Base-by-base conservation (phyloP, 495 filamentous ascomycete genomes). In the Aspergillus funiculosus region DNA sequence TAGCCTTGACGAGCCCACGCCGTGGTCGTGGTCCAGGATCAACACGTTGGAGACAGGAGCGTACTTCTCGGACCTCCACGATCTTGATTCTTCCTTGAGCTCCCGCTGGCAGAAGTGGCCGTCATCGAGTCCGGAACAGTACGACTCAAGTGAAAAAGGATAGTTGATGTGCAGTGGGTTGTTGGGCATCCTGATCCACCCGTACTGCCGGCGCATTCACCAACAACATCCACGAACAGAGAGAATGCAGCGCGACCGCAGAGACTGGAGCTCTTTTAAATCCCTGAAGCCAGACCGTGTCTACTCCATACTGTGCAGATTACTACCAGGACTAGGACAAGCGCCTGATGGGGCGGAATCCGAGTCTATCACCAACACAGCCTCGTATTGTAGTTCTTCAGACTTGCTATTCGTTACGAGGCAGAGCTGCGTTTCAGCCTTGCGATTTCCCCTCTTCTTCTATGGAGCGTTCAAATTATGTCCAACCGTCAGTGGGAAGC, bases 41-140 rank as follows among this genome's bases (percentile, higher is more conserved):
- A 19, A 13, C 0, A 47, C 26, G 19, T 21, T 47, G 8, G 44
- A 47, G 10, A 13, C 26, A 6, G 44, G 35, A 10, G 44, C 25
- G 26, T 47, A 47, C 37, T 47, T 47, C 18, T 47, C 44, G 5
- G 35, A 39, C 18, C 44, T 14, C 44, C 44, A 47, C 18, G 35
- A 47, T 10, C 25, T 21, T 0, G 44, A 22, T 25, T 47, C 44
- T 19, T 47, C 44, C 27, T 47, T 47, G 25, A 47, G 44, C 25
- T 47, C 44, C 13, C 44, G 35, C 27, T 39, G 44, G 14, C 44
- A 47, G 18, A 47, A 39, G 17, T 39, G 26, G 6, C 44, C 44
- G 32, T 47, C 44, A 19, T 47, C 44, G 0, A 47, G 35, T 6
- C 44, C 44, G 8, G 44, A 9, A 29, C 44, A 47, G 10, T 31